phyloP scores from a whole-genome alignment of 2,329 filamentous ascomycete genomes.

The Ceratocystis colombiana region DNA sequence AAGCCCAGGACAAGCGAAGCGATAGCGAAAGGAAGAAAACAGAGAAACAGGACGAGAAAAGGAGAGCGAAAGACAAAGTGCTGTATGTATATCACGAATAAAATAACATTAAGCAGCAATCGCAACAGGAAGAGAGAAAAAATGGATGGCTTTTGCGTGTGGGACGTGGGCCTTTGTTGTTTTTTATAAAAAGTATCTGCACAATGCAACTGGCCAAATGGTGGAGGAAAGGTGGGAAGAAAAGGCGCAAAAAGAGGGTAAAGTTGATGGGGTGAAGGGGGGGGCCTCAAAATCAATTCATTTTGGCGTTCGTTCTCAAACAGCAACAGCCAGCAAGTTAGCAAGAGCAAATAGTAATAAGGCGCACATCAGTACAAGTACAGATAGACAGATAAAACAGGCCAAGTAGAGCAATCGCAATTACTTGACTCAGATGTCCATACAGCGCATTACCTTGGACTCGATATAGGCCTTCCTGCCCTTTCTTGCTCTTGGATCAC shows the following conservation, averaged over 20 bases:
- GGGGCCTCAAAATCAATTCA: conserved; percentile 14
- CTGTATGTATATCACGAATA: conserved; percentile 8
- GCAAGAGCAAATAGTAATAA: too few relatives aligned
- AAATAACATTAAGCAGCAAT: conserved; percentile 1
- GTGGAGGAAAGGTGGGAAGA: conserved; percentile 12
- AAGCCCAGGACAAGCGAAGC: background rate
- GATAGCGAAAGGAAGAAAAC: background rate
- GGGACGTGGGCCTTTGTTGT: conserved; percentile 18
- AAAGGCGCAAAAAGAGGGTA: conserved; percentile 17
- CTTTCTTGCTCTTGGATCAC: too few relatives aligned
- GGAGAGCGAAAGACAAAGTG: conserved; percentile 11
- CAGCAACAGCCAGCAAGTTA: background rate
- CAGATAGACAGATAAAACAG: too few relatives aligned
- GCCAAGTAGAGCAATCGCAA: too few relatives aligned
- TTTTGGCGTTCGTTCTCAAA: conserved; percentile 18
- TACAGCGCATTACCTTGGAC: too few relatives aligned
- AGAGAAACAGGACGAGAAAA: background rate
- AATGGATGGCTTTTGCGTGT: background rate
- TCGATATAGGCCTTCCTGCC: too few relatives aligned
- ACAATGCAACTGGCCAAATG: background rate
- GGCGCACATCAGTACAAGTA: too few relatives aligned
- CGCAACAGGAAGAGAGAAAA: background rate
- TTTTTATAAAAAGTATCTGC: conserved; percentile 7
- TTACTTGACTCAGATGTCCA: too few relatives aligned
- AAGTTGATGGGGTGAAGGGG: conserved; percentile 1